Conservation (phyloP, 108 stramenopile genomes). For the Cylindrotheca fusiformis region DNA sequence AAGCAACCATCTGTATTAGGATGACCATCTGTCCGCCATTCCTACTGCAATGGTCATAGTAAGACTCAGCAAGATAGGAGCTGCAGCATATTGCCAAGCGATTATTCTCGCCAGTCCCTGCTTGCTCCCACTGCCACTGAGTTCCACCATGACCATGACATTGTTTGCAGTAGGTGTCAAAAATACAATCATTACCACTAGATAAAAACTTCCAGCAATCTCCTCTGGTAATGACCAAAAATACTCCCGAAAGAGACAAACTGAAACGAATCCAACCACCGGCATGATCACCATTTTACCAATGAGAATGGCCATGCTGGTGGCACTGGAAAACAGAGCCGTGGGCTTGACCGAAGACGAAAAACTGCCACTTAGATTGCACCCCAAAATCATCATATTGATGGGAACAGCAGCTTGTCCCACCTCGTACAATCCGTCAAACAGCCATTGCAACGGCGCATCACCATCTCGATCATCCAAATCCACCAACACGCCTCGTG, state of each 20-base stretch:
- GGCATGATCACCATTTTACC: constrained; percentile 88
- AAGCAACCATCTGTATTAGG: neutral
- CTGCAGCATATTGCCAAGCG: constrained; percentile 73
- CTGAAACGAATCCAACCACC: constrained; percentile 56
- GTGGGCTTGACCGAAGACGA: constrained; percentile 16
- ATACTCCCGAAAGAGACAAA: constrained; percentile 44
- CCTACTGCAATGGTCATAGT: constrained; percentile 47
- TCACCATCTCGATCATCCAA: constrained; percentile 44
- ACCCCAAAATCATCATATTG: constrained; percentile 88
- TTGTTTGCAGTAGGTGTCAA: constrained; percentile 89
- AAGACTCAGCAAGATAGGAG: constrained; percentile 67
- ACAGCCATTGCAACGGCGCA: constrained; percentile 85
- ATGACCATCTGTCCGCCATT: constrained; percentile 22
- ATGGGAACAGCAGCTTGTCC: constrained; percentile 85
- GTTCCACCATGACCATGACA: constrained; percentile 91
- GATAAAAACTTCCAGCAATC: constrained; percentile 75
- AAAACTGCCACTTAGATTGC: constrained; percentile 63
- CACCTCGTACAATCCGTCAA: constrained; percentile 78
- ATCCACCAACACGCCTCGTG: constrained; percentile 80
- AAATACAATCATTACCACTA: constrained; percentile 84
- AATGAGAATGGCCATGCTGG: constrained; percentile 60
- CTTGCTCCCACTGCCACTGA: constrained; percentile 60
- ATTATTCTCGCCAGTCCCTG: constrained; percentile 79
- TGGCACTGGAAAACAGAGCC: constrained; percentile 39
- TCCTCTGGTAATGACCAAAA: constrained; percentile 55